These are phyloP conservation scores for Filosporella fistucella DNA, from an alignment of 495 filamentous ascomycete species.

Conservation along the genomic window DNA sequence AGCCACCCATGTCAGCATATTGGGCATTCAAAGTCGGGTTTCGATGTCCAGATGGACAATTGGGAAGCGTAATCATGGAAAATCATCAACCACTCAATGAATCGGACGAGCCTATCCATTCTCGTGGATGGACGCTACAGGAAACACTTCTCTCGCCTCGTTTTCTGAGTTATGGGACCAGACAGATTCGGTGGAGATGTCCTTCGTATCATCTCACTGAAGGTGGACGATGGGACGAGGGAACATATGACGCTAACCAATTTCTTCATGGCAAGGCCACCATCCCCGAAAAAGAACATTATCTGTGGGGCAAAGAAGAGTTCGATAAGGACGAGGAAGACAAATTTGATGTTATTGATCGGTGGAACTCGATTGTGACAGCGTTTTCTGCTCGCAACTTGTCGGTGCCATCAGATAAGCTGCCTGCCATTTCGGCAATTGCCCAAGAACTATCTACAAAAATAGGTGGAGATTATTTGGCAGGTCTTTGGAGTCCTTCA, in stretches of 20 bases:
- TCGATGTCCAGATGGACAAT: not conserved
- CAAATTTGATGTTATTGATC: no score
- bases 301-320: no score
- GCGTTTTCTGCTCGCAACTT: not conserved
- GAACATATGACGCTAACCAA: no score
- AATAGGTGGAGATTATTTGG: conserved; percentile 17
- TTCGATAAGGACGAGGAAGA: no score
- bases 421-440: conserved; percentile 23
- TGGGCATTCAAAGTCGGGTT: not conserved
- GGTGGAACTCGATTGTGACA: not conserved
- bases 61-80: not conserved
- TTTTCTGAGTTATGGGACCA: not conserved
- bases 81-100: not conserved
- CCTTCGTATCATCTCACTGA: no score
- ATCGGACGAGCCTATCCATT: not conserved
- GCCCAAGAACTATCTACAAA: conserved; percentile 13
- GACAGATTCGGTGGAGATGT: conserved; percentile 5
- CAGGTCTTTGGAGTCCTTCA: conserved; percentile 17
- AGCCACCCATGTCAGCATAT: no score
- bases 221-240: no score
- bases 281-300: no score
- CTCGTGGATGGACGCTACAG: conserved; percentile 5
- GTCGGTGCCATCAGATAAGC: conserved; percentile 17
- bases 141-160: not conserved
- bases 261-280: no score